phyloP scores from a whole-genome alignment of 2,329 filamentous ascomycete genomes.

The Spiromastix sp. region DNA sequence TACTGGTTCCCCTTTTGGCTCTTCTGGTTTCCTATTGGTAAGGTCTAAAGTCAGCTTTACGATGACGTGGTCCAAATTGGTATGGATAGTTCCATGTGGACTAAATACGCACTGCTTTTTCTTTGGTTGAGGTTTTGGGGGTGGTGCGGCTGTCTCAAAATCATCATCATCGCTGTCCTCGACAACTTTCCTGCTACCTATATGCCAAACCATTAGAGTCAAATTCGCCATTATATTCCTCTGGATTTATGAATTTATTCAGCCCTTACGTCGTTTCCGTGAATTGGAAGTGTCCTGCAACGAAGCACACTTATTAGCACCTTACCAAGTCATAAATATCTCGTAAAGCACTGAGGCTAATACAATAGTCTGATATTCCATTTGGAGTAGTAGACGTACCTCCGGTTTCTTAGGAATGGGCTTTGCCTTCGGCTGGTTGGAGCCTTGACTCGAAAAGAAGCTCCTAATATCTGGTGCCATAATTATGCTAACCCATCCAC shows the following conservation, averaged over 20 bases:
- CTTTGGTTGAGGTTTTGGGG: conserved; percentile 28
- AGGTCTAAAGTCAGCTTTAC: conserved; percentile 2
- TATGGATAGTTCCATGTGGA: no score
- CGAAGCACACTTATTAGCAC: no score
- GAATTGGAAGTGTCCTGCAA: conserved; percentile 10
- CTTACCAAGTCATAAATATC: no score
- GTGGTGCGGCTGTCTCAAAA: conserved; percentile 30
- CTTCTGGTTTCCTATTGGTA: conserved; percentile 37
- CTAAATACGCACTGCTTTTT: conserved; percentile 43
- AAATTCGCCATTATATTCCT: neutral
- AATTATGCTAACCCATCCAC: conserved; percentile 6
- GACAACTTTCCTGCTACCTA: conserved; percentile 55
- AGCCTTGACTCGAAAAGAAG: conserved; percentile 64
- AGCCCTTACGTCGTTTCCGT: conserved; percentile 26
- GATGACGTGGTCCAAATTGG: no score
- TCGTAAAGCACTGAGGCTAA: no score
- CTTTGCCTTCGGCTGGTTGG: conserved; percentile 35
- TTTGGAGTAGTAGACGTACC: no score
- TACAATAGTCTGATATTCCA: no score
- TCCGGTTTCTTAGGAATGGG: conserved; percentile 34
- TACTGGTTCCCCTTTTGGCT: conserved; percentile 44
- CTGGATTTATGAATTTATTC: no score
- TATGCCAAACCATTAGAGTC: conserved; percentile 7
- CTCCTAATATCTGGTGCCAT: conserved; percentile 84
- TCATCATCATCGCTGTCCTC: conserved; percentile 77